Conservation (phyloP, 192 early-diverging fungal species). For the Lunasporangiospora selenospora region DNA sequence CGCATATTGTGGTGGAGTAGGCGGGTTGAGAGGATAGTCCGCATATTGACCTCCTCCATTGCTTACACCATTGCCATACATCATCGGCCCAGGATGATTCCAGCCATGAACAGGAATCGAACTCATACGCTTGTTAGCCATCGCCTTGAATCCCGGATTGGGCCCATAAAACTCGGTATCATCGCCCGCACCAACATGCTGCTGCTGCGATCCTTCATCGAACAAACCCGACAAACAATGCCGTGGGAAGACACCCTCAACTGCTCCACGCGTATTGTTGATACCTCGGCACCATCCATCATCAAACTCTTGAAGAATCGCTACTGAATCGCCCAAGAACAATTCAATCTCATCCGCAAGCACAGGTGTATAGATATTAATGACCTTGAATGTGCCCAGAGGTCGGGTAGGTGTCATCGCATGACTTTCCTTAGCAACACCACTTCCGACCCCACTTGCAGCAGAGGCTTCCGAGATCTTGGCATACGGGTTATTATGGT, state of each 20-base stretch:
- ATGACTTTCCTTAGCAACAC: slow-evolving; percentile 27
- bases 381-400: slow-evolving; percentile 51
- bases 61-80: background rate
- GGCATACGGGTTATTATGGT: slow-evolving; percentile 46
- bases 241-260: slow-evolving; percentile 53
- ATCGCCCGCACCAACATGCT: too few species aligned
- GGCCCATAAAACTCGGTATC: too few species aligned
- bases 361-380: slow-evolving; percentile 48
- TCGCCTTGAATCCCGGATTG: too few species aligned
- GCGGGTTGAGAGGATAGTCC: slow-evolving; percentile 14
- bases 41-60: background rate
- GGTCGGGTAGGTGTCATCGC: slow-evolving; percentile 42
- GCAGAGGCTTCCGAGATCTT: slow-evolving; percentile 16
- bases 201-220: too few species aligned
- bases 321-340: slow-evolving; percentile 48
- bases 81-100: too few species aligned
- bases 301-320: slow-evolving; percentile 49
- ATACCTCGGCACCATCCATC: slow-evolving; percentile 57
- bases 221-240: too few species aligned
- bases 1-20: slow-evolving; percentile 17
- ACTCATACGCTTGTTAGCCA: slow-evolving; percentile 42
- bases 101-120: slow-evolving; percentile 25
- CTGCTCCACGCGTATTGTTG: slow-evolving; percentile 37
- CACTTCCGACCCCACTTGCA: too few species aligned
- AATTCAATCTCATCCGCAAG: slow-evolving; percentile 54